Evolutionary conservation across 495 filamentous ascomycete species (phyloP), one percentile per base, ranked within the genome.

Genomic region (Aspergillus heteromorphus): DNA sequence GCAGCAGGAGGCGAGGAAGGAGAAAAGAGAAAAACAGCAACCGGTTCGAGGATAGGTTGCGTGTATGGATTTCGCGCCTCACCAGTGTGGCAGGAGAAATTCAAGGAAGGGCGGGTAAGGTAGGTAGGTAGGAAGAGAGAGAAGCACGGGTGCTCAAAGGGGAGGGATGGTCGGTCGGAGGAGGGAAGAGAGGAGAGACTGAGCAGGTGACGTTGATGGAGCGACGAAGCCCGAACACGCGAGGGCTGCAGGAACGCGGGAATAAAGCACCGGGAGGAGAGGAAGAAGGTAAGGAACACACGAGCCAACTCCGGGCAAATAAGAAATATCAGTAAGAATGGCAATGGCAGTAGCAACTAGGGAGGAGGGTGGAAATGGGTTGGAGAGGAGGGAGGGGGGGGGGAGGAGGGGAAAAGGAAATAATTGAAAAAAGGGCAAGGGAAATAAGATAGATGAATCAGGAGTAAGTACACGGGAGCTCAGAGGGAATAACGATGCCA

Each of bases 121-220:
- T 54, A 48, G 51, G 52, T 53, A n/a, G n/a, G 42, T 48, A 43
- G 52, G 51, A 34, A 31, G 43, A 56, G 31, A 41, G 36, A 50
- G 43, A 48, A 49, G 54, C 27, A 42, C n/a, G 18, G 21, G 51
- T 56, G 51, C 53, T 47, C 43, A 61, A 50, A 53, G 41, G 50
- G 53, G 31, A 38, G 55, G 40, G 41, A 54, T 49, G 51, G 53
- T 56, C 30, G 56, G 54, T 25, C 42, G 42, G 42, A 55, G 49
- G 51, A 58, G 49, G 19, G 42, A 45, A 52, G 54, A 55, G 50
- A 54, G 62, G 56, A 55, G 56, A 55, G 40, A 25, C 36, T 38
- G 60, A 63, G 62, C 62, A 65, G 62, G 65, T 68, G 65, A 68
- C 65, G 65, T 68, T 67, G 65, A 63, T 67, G 57, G 62, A 63